Conservation (phyloP, 1,139 yeast species). For the Magnusiomyces magnusii region DNA sequence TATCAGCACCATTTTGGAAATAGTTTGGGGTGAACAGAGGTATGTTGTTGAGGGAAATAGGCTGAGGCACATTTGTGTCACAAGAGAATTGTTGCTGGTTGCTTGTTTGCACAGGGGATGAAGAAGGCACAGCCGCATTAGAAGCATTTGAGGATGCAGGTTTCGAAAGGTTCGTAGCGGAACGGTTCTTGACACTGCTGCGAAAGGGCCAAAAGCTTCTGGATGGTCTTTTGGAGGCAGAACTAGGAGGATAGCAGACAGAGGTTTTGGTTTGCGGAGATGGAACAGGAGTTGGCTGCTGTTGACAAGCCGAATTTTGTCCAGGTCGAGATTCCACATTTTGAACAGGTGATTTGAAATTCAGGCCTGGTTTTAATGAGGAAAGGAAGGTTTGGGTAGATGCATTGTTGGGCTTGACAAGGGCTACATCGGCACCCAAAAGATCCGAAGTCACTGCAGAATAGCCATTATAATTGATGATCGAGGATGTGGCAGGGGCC, state of each 20-base stretch:
- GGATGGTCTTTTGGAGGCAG: background rate
- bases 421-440: conserved; percentile 30
- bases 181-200: background rate
- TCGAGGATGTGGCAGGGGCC: conserved; percentile 17
- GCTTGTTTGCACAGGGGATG: too few species aligned
- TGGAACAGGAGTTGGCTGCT: background rate
- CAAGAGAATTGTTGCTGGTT: background rate
- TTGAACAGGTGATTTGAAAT: background rate
- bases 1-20: background rate
- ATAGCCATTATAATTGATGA: conserved; percentile 19
- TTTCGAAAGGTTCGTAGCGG: background rate
- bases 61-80: background rate
- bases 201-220: background rate
- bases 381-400: background rate
- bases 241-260: background rate
- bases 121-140: too few species aligned
- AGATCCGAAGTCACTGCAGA: conserved; percentile 30
- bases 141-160: too few species aligned
- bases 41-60: background rate
- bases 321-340: background rate
- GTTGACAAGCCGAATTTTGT: background rate
- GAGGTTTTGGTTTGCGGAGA: background rate
- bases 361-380: background rate
- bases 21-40: conserved; percentile 2
- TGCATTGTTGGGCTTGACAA: background rate